Conservation (phyloP, 495 filamentous ascomycete genomes). For the Terfezia claveryi region DNA sequence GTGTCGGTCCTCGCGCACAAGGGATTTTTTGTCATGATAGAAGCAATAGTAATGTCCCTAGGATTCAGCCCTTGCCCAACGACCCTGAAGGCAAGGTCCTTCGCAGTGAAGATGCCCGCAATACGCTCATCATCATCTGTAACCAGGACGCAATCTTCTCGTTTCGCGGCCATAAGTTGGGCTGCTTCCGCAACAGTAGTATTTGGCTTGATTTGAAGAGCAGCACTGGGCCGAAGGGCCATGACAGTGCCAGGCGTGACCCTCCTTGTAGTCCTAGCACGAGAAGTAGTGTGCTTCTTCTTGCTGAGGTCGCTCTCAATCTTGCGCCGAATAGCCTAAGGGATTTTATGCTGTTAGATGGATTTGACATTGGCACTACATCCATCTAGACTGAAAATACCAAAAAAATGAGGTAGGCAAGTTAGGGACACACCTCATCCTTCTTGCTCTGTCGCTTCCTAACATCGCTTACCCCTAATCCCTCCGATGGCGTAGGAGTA, state of each 20-base stretch:
- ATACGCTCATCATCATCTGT: slow-evolving; percentile 97
- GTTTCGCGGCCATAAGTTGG: slow-evolving; percentile 96
- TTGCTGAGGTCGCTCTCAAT: slow-evolving; percentile 95
- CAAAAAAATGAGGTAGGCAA: neutral
- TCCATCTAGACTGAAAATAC: neutral
- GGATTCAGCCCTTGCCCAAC: slow-evolving; percentile 86
- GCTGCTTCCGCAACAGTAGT: slow-evolving; percentile 92
- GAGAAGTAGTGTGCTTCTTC: slow-evolving; percentile 59
- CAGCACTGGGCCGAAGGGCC: slow-evolving; percentile 79
- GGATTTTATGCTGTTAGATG: too few relatives aligned
- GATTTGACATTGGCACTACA: neutral
- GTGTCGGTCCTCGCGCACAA: slow-evolving; percentile 93
- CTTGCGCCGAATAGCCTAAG: slow-evolving; percentile 82
- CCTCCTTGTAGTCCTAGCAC: slow-evolving; percentile 67
- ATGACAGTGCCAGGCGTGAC: slow-evolving; percentile 90
- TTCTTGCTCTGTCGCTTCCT: slow-evolving; percentile 86
- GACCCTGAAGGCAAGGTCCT: slow-evolving; percentile 93
- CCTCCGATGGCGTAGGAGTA: slow-evolving; percentile 23
- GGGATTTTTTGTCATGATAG: slow-evolving; percentile 99
- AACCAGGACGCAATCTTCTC: slow-evolving; percentile 96
- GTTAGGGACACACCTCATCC: slow-evolving; percentile 63
- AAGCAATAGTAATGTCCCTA: slow-evolving; percentile 69
- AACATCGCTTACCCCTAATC: slow-evolving; percentile 62
- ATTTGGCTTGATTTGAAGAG: slow-evolving; percentile 89
- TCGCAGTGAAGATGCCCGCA: slow-evolving; percentile 95